phyloP scores from a whole-genome alignment of 139 green algal genomes.

The Ettlia oleoabundans region DNA sequence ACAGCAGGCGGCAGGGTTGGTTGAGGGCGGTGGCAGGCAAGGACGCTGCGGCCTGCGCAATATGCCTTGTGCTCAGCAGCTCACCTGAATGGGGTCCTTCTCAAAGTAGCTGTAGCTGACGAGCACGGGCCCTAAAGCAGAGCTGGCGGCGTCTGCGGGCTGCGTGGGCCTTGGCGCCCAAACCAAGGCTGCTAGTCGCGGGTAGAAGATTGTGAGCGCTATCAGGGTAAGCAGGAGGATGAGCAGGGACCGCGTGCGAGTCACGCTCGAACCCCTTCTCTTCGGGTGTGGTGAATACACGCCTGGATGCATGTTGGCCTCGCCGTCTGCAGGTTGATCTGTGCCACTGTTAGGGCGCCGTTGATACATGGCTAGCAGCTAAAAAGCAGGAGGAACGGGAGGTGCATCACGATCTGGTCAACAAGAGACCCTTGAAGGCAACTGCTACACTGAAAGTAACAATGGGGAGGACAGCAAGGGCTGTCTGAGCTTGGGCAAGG shows the following conservation, averaged over 20 bases:
- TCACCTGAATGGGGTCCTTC: slow-evolving; percentile 68
- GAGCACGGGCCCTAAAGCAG: slow-evolving; percentile 43
- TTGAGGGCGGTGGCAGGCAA: too few relatives aligned
- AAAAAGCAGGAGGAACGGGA: background rate
- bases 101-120: slow-evolving; percentile 77
- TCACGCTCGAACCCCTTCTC: background rate
- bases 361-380: slow-evolving; percentile 22
- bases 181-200: background rate
- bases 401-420: too few relatives aligned
- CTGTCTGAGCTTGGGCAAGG: too few relatives aligned
- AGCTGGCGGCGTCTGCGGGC: background rate
- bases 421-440: too few relatives aligned
- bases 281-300: background rate
- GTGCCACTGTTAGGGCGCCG: background rate
- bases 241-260: slow-evolving; percentile 13
- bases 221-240: slow-evolving; percentile 4
- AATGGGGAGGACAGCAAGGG: too few relatives aligned
- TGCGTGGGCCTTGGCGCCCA: background rate
- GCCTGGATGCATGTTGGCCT: background rate
- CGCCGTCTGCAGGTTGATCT: background rate
- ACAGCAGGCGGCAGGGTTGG: too few relatives aligned
- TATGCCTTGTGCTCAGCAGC: too few relatives aligned
- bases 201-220: slow-evolving; percentile 10
- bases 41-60: too few relatives aligned
- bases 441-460: too few relatives aligned